Base-by-base conservation (phyloP, 2,329 filamentous ascomycete species). In the Alternaria longipes region DNA sequence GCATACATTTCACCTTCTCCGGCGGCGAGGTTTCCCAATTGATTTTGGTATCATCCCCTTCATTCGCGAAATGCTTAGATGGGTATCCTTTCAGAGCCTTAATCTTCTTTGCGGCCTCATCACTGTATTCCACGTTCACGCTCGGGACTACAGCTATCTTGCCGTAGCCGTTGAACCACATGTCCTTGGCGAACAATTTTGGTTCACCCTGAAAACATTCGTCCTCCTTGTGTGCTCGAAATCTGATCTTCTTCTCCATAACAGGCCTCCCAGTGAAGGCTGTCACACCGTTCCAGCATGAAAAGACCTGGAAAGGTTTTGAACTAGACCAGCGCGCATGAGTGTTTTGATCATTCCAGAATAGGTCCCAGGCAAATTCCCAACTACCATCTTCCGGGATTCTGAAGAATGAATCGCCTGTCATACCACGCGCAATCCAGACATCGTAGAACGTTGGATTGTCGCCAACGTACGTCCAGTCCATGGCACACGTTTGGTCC, bases 221-320 rank as follows among this genome's bases (percentile, higher is more conserved):
- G 54, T 58, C 64, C 16, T 74, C 66, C 16, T 70, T 60, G 6
- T 74, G 67, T 1, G 66, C 67, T 1, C 86, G 80, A 67, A 88
- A 88, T 6, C 70, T 63, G 3, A 87, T 70, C 9, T 75, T 76
- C 0, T 76, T 67, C 14, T 80, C 74, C 4, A 86, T 59, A 8
- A 88, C 69, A 0, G 85, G 84, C 41, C 75, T 74, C 0, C 85
- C 85, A 0, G 75, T 76, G 53, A 88, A 82, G 0, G 80, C 81
- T 0, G 80, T 79, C 0, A 83, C 84, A 3, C 87, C 87, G 60
- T 88, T 88, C 86, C 87, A 89, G 71, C 87, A 89, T 1, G 85
- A 73, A 60, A 86, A 89, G 0, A 88, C 86, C 69, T 88, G 87
- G 60, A 88, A 84, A 1, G 87, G 85, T n/a, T 75, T 72, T 24